phyloP scores from a whole-genome alignment of 495 filamentous ascomycete species.

The Tuber melanosporum region DNA sequence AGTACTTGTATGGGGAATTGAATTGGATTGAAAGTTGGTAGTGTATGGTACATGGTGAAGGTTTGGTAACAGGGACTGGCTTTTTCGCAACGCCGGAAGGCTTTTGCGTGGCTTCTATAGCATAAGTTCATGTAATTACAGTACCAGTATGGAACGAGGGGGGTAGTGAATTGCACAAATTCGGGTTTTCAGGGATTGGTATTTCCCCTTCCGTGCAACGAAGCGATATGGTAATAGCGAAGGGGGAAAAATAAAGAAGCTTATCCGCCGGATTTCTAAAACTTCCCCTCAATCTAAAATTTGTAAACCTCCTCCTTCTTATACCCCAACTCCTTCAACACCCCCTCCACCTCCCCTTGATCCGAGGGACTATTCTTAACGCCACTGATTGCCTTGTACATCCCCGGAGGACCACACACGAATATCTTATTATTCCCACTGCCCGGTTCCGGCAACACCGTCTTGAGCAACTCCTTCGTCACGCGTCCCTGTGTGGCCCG shows the following conservation, averaged over 20 bases:
- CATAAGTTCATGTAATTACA: not conserved
- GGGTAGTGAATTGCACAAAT: not conserved
- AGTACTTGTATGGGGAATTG: not conserved
- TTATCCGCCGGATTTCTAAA: not conserved
- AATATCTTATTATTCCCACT: constrained; percentile 87
- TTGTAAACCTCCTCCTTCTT: constrained; percentile 92
- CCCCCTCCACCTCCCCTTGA: constrained; percentile 81
- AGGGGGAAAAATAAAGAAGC: not conserved
- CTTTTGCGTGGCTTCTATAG: not conserved
- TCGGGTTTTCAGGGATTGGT: not conserved
- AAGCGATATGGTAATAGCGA: not conserved
- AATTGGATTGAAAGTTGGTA: not conserved
- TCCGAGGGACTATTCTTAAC: constrained; percentile 78
- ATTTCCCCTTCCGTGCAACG: not conserved
- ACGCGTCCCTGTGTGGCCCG: constrained; percentile 77
- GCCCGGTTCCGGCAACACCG: constrained; percentile 82
- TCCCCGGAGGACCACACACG: constrained; percentile 76
- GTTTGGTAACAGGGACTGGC: not conserved
- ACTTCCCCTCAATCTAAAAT: constrained; percentile 56
- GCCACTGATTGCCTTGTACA: constrained; percentile 92
- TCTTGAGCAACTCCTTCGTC: constrained; percentile 84
- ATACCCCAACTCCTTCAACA: constrained; percentile 87
- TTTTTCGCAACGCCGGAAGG: not conserved
- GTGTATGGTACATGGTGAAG: not conserved
- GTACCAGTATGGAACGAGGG: not conserved